A percentile compares a stretch with the other conserved stretches of the same genome.
phyloP scores from a whole-genome alignment of 257 asterid species.

The Ehretia macrophylla region DNA sequence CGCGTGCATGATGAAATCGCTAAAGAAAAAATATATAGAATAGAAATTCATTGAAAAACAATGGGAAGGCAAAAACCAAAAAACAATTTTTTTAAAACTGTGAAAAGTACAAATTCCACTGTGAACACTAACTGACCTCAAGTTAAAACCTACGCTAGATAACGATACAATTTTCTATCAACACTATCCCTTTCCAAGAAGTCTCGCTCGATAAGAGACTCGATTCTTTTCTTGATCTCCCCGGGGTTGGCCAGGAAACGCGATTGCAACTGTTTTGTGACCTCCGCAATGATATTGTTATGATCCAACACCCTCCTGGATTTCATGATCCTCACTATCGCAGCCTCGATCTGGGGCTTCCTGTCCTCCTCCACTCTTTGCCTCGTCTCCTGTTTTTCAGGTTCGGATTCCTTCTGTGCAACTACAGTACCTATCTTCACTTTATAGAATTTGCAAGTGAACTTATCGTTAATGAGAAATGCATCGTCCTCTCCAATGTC shows the following conservation, averaged over 20 bases:
- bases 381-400: conserved; percentile 54
- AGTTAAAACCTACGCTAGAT: conserved; percentile 40
- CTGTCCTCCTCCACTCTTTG: conserved; percentile 64
- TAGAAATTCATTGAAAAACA: too few relatives aligned
- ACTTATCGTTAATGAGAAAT: conserved; percentile 45
- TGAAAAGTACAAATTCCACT: too few relatives aligned
- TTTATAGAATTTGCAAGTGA: conserved; percentile 52
- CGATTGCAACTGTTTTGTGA: conserved; percentile 49
- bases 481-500: conserved; percentile 47
- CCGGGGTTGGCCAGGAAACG: conserved; percentile 52
- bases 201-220: conserved; percentile 56
- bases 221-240: conserved; percentile 55
- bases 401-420: conserved; percentile 59
- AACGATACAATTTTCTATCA: conserved; percentile 40
- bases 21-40: too few relatives aligned
- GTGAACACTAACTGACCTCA: too few relatives aligned
- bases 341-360: conserved; percentile 60
- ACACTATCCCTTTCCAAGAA: conserved; percentile 52
- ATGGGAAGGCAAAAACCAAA: too few relatives aligned
- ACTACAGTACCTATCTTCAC: conserved; percentile 53
- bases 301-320: conserved; percentile 52
- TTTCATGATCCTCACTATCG: conserved; percentile 56
- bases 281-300: conserved; percentile 50
- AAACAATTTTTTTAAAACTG: too few relatives aligned
- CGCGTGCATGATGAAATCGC: too few relatives aligned